Evolutionary conservation across 345 rosid species (phyloP).

Genomic region (Kernera saxatilis): DNA sequence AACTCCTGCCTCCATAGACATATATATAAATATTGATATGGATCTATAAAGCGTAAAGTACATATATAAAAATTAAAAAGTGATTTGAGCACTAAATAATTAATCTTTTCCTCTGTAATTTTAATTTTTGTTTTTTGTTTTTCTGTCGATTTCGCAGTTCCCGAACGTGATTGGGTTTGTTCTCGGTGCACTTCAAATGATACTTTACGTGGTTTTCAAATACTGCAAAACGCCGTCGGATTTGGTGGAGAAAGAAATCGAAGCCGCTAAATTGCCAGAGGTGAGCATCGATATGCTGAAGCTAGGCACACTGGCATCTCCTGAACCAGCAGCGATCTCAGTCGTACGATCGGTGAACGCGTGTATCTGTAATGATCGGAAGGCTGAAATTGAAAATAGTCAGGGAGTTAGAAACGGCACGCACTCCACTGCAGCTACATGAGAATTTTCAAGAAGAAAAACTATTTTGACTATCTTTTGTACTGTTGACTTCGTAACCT

Average conservation of each 20-base stretch:
- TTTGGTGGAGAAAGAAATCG: conserved; percentile 27
- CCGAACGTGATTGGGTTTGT: conserved; percentile 48
- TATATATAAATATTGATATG: neutral
- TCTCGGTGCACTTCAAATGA: conserved; percentile 54
- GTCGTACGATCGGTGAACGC: conserved; percentile 1
- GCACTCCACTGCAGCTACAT: conserved; percentile 7
- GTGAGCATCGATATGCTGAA: conserved; percentile 26
- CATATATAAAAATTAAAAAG: neutral
- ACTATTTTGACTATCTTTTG: conserved; percentile 7
- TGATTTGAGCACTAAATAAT: conserved; percentile 21
- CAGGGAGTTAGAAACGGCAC: conserved; percentile 18
- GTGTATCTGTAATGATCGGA: conserved; percentile 20
- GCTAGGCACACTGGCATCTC: conserved; percentile 20
- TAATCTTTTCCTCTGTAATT: neutral
- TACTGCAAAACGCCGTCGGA: conserved; percentile 33
- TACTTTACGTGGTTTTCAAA: conserved; percentile 41
- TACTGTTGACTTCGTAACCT: conserved; percentile 22
- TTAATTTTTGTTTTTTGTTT: too few relatives aligned
- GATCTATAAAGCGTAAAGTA: conserved; percentile 14
- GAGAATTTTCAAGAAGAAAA: neutral
- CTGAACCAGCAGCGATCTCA: conserved; percentile 15
- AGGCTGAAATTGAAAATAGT: conserved; percentile 19
- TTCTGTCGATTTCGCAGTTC: conserved; percentile 27
- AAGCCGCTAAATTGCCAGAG: conserved; percentile 29
- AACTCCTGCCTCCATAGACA: too few relatives aligned